Base-by-base conservation (phyloP, 2,329 filamentous ascomycete species). In the Nemania sp. region DNA sequence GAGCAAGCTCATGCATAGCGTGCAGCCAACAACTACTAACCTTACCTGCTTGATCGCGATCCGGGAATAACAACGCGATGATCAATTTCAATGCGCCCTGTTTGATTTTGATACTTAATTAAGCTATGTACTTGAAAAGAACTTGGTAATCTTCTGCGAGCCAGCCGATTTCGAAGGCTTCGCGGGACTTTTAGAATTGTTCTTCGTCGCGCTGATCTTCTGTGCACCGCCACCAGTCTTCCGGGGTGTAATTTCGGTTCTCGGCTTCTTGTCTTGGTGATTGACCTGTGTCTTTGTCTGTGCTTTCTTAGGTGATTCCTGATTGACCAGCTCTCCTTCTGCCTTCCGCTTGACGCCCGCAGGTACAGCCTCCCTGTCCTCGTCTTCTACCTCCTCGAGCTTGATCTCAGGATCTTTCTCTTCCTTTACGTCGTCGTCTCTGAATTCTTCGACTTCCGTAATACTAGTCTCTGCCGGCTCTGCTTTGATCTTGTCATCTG, bases 131-230 rank as follows among this genome's bases (percentile, higher is more conserved):
- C n/a, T 77, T 19, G 66, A 70, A 57, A 78, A 78, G 58, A 77
- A 78, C 53, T 72, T 76, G 0, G 75, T 77, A 22, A 78, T 78
- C 62, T 80, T 80, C 55, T 73, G 74, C 15, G 68, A 73, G 2
- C 73, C 72, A 4, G 61, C 57, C 24, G 46, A 22, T 22, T 57
- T 52, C 56, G 57, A 45, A 52, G 44, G 5, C 51, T 73, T 74
- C 5, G 39, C 57, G 4, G 69, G 68, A 26, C 68, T 72, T 47
- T 65, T 75, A 2, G 55, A 66, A 12, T 64, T 64, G 39, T 79
- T 80, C 23, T 67, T 72, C 6, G 72, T 75, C 2, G 75, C 68
- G 42, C 75, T 78, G 39, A 75, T 75, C 57, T 69, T 71, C 28
- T 52, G 55, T 34, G 55, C 57, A 5, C 43, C 47, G 19, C 57